Base-by-base conservation (phyloP, 768 basidiomycete species). In the Tephrocybe sp. region DNA sequence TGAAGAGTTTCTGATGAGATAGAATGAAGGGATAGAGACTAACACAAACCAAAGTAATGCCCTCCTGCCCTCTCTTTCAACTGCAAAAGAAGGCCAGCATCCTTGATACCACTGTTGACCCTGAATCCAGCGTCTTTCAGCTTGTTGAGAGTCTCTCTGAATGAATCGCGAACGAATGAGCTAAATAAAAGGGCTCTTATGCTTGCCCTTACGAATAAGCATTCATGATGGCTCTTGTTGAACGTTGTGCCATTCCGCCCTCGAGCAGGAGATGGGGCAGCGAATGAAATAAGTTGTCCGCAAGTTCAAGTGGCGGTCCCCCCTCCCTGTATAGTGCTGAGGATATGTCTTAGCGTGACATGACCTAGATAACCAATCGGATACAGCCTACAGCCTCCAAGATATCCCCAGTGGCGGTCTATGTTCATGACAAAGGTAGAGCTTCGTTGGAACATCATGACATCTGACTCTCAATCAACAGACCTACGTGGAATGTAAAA, bases 391-490 rank as follows among this genome's bases (percentile, higher is more conserved):
- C 67, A 62, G 38, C 63, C 62, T 40, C 69, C 57, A 15, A 66
- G 38, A 8, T 65, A 61, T 10, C 62, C 3, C 78, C 73, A 45
- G 75, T 70, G 45, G 71, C 69, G 4, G 67, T 68, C 0, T 72
- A 70, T 5, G 12, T 30, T 30, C 28, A 30, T 30, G 72, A 80
- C 76, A 54, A 83, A 84, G 0, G 79, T 84, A 1, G 77, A 70
- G 11, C 72, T 67, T 2, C 83, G 69, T 58, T 83, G 83, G 50
- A 70, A 68, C 70, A 79, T 74, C 6, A 76, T 77, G 4, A 76
- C 66, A 53, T 30, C 28, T 30, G 28, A 30, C 5, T 5, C 28
- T 30, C 28, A 30, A 30, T 30, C n/a, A 12, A 30, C 5, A 30
- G 28, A 6, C 12, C 5, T 6, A 6, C 28, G 12, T 30, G 5